A percentile compares a stretch with the other conserved stretches of the same genome.
Conservation (phyloP, 495 filamentous ascomycete species). For the Penicillium antarcticum region DNA sequence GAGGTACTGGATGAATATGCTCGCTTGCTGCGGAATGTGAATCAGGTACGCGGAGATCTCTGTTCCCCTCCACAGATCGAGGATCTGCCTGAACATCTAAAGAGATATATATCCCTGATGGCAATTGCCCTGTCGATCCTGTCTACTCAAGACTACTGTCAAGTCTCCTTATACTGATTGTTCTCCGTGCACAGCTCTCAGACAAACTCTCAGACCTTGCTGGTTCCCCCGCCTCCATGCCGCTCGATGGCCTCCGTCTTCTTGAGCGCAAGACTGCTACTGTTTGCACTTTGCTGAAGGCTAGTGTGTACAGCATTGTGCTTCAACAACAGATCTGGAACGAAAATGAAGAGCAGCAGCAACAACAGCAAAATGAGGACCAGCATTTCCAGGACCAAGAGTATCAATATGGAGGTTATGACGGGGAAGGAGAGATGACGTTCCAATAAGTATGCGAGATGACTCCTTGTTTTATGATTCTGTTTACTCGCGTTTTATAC, state of each 20-base stretch:
- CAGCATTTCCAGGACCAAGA: constrained; percentile 24
- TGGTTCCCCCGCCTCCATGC: constrained; percentile 31
- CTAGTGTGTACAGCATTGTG: constrained; percentile 97
- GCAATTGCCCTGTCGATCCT: too few species aligned
- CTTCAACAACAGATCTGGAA: constrained; percentile 91
- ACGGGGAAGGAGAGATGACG: constrained; percentile 29
- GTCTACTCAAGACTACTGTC: too few species aligned
- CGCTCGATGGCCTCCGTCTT: constrained; percentile 71
- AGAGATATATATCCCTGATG: too few species aligned
- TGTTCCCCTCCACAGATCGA: not conserved
- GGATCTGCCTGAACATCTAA: too few species aligned
- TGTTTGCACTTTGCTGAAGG: constrained; percentile 93
- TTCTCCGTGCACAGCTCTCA: constrained; percentile 26
- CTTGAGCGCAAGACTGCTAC: constrained; percentile 91
- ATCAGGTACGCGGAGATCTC: constrained; percentile 58
- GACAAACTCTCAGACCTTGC: constrained; percentile 36
- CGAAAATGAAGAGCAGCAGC: constrained; percentile 44
- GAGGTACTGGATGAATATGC: constrained; percentile 93
- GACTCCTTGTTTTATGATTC: not conserved
- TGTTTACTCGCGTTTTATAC: constrained; percentile 16
- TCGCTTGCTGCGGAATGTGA: constrained; percentile 83
- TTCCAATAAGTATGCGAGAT: constrained; percentile 26
- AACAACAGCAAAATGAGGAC: constrained; percentile 28
- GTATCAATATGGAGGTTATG: constrained; percentile 32
- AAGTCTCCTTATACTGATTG: not conserved